A percentile compares a stretch with the other conserved stretches of the same genome.
Conservation (phyloP, 2,329 filamentous ascomycete genomes). For the Ophiostoma sp. region DNA sequence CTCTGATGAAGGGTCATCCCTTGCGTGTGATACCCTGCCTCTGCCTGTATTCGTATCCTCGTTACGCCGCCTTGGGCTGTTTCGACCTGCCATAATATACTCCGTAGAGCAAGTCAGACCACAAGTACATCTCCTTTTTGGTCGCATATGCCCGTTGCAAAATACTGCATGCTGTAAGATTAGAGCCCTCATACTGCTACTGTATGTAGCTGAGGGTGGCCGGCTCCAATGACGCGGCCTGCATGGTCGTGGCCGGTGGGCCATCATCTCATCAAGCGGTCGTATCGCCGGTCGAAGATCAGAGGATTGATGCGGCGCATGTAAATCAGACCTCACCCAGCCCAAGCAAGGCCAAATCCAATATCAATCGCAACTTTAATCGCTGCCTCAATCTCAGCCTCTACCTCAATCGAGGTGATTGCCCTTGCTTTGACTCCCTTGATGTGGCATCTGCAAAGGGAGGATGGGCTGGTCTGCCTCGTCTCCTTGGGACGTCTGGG, state of each 20-base stretch:
- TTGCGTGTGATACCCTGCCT: neutral
- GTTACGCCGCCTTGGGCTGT: neutral
- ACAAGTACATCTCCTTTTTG: neutral
- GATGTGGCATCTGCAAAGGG: slow-evolving; percentile 4
- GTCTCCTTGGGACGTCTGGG: neutral
- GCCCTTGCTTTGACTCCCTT: neutral
- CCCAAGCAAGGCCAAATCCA: no score
- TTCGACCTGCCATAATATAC: neutral
- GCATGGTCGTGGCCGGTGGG: neutral
- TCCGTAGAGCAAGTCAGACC: no score
- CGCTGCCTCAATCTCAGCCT: neutral
- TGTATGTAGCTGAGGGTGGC: neutral
- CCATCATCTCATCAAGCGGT: neutral
- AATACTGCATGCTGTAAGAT: neutral
- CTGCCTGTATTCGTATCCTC: neutral
- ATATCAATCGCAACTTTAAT: no score
- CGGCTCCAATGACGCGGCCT: slow-evolving; percentile 7
- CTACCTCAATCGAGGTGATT: neutral
- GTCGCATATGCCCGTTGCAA: slow-evolving; percentile 5
- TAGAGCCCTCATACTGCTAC: neutral
- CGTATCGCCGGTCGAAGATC: neutral
- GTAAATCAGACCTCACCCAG: no score
- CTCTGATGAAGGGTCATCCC: slow-evolving; percentile 7
- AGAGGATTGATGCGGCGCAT: neutral
- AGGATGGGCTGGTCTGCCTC: neutral